Base-by-base conservation (phyloP, 225 moss, liverwort and hornwort genomes). In the Bryoerythrophyllum caledonicum region DNA sequence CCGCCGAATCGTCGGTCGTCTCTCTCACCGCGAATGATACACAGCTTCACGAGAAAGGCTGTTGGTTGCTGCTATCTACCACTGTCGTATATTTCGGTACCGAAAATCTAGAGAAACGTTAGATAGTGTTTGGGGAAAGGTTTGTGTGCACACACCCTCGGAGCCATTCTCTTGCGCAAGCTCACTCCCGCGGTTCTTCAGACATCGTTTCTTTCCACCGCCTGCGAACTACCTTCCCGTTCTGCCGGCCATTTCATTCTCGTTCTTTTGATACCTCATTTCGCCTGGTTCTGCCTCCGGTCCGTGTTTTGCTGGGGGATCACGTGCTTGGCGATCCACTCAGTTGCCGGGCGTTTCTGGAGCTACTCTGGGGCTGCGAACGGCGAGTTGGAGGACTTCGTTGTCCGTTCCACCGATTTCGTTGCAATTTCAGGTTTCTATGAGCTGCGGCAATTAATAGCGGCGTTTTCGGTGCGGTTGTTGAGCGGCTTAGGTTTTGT, bases 1-100 rank as follows among this genome's bases (percentile, higher is more conserved):
- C 84, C 71, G 60, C 44, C 0, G 55, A 67, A 67, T 70, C 49
- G 32, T 13, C 66, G 78, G 81, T 66, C 80, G 46, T 65, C 74
- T 55, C 59, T 60, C 26, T 54, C 70, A 53, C 28, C 54, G 71
- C 58, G 41, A 40, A 67, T 20, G 49, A 43, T n/a, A 13, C 5
- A 5, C 65, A 15, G 43, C 65, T 65, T 17, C 38, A 5, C 2
- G 63, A 54, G 54, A 7, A 54, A 54, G n/a, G n/a, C n/a, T 51
- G 20, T n/a, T n/a, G n/a, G n/a, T n/a, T n/a, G 51, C 51, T 5
- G 53, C 21, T 21, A 10, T 53, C 53, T 53, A 53, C 6, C 20
- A 21, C 53, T 0, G 0, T 2, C 21, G 53, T 53, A 53, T 21
- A 53, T n/a, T 2, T 21, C 1, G 8, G 2, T 1, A 53, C 21